phyloP scores from a whole-genome alignment of 192 early-diverging fungal genomes.

The Coemansia sp. region DNA sequence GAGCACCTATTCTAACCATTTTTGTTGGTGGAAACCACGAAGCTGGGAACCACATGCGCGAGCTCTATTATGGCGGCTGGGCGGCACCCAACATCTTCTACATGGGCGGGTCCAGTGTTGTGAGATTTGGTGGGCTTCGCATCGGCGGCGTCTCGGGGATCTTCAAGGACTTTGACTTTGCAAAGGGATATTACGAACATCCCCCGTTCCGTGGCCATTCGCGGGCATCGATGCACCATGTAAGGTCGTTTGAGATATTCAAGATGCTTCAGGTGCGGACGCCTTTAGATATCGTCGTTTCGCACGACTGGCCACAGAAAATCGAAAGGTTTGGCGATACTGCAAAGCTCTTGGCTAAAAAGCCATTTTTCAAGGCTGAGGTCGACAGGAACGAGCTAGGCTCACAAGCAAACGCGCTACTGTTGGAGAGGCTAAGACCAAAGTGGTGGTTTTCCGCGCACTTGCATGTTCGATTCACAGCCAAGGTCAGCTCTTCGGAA shows the following conservation, averaged over 20 bases:
- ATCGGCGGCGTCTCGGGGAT: conserved; percentile 96
- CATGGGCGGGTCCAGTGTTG: conserved; percentile 80
- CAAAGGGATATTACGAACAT: conserved; percentile 68
- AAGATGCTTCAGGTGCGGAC: conserved; percentile 70
- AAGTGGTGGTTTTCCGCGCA: conserved; percentile 95
- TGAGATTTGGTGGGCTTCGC: conserved; percentile 84
- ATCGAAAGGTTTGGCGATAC: conserved; percentile 81
- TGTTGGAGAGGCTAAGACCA: conserved; percentile 78
- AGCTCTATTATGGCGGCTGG: conserved; percentile 97
- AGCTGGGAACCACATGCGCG: conserved; percentile 90
- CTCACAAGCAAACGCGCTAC: conserved; percentile 64
- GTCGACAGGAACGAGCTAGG: conserved; percentile 65
- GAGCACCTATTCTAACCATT: conserved; percentile 83
- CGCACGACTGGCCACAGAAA: conserved; percentile 95
- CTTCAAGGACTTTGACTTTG: conserved; percentile 66
- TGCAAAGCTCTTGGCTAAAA: conserved; percentile 58
- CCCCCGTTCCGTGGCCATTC: conserved; percentile 70
- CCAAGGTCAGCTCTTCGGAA: conserved; percentile 59
- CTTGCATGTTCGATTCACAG: conserved; percentile 88
- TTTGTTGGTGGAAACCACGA: conserved; percentile 99
- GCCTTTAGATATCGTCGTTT: conserved; percentile 86
- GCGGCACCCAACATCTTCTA: conserved; percentile 92
- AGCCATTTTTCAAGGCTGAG: conserved; percentile 76
- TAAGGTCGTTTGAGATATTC: conserved; percentile 78
- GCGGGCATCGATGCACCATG: conserved; percentile 82